These are phyloP conservation scores for Apiotrichum siamense DNA, from an alignment of 1,284 basidiomycete species.

Conservation along the genomic window DNA sequence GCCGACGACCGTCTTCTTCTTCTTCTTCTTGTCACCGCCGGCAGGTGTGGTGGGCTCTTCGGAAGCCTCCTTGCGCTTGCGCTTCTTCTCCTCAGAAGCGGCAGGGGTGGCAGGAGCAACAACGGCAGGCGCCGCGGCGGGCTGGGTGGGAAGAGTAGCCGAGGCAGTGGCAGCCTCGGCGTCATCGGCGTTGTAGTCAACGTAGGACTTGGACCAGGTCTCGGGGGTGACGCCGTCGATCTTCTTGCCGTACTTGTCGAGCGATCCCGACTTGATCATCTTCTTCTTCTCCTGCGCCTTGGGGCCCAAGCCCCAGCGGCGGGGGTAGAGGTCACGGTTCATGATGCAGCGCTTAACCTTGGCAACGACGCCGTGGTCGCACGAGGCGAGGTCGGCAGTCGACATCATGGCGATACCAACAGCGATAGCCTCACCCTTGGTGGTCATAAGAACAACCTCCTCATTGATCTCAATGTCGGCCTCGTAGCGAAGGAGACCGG, in stretches of 20 bases:
- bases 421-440: conserved; percentile 98
- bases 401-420: conserved; percentile 98
- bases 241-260: conserved; percentile 92
- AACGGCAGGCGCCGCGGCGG: conserved; percentile 28
- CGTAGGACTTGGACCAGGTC: conserved; percentile 86
- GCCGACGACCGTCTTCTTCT: conserved; percentile 51
- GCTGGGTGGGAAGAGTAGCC: conserved; percentile 35
- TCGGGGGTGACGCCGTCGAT: conserved; percentile 84
- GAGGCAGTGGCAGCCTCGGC: conserved; percentile 30
- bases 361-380: conserved; percentile 97
- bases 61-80: conserved; percentile 52
- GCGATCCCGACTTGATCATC: conserved; percentile 89
- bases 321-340: conserved; percentile 97
- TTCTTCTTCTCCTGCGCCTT: conserved; percentile 98
- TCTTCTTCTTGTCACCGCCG: conserved; percentile 57
- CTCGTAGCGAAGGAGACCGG: conserved; percentile 94
- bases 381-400: conserved; percentile 94
- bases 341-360: conserved; percentile 99
- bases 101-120: conserved; percentile 48
- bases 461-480: conserved; percentile 91
- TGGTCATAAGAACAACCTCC: conserved; percentile 99
- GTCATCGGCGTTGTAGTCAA: conserved; percentile 64
- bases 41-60: conserved; percentile 43
- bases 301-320: conserved; percentile 96
- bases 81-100: conserved; percentile 48